Evolutionary conservation across 2,329 filamentous ascomycete species (phyloP).

Genomic region (Magnaporthiopsis rhizophila): DNA sequence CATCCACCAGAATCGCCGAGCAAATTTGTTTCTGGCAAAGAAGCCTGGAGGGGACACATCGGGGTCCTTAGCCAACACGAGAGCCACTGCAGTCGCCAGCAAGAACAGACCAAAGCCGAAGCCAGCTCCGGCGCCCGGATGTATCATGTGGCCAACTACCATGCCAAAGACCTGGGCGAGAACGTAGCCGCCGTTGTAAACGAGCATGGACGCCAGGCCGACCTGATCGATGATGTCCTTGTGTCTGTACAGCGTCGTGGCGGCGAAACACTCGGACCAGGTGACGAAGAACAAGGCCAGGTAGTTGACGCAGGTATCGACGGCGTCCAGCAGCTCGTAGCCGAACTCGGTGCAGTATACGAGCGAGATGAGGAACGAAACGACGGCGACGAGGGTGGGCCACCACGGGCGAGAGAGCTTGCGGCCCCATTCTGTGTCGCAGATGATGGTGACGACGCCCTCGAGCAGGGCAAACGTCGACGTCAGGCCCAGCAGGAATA

Average conservation of each 20-base stretch:
- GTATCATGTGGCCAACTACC: neutral
- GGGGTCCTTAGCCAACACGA: neutral
- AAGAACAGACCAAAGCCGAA: neutral
- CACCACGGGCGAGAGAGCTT: neutral
- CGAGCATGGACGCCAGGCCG: neutral
- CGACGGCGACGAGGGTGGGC: neutral
- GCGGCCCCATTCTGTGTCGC: neutral
- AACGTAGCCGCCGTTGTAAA: neutral
- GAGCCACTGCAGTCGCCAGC: neutral
- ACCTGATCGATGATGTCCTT: neutral
- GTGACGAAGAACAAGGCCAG: neutral
- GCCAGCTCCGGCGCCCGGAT: neutral
- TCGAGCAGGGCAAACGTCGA: conserved; percentile 1
- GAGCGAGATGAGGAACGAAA: neutral
- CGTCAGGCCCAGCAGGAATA: neutral
- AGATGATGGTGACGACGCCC: conserved; percentile 1
- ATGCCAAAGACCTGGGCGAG: conserved; percentile 1
- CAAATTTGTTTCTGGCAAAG: neutral
- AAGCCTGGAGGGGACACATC: neutral
- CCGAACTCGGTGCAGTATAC: conserved; percentile 1
- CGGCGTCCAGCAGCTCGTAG: neutral
- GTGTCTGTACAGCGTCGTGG: neutral
- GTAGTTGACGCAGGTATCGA: conserved; percentile 1
- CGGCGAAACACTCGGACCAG: neutral
- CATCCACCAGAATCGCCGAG: neutral